Evolutionary conservation across 1,139 yeast genomes (phyloP).

Genomic region (Spencermartinsiella ligniputridi): DNA sequence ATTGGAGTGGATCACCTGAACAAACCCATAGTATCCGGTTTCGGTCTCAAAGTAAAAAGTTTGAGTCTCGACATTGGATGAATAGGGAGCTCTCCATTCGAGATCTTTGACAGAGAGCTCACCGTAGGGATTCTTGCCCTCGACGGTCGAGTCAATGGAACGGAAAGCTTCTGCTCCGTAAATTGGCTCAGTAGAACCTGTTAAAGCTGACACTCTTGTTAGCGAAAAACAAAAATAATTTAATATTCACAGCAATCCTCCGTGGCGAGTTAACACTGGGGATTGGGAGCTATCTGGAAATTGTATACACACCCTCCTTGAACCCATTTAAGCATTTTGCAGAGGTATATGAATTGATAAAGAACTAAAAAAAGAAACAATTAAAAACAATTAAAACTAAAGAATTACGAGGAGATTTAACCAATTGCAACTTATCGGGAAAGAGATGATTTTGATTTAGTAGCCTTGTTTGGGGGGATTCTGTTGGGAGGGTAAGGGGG

Average conservation of each 20-base stretch:
- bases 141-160: constrained; percentile 65
- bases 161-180: constrained; percentile 91
- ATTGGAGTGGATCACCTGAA: constrained; percentile 90
- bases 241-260: too few relatives aligned
- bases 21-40: constrained; percentile 74
- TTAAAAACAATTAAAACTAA: too few relatives aligned
- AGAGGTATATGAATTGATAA: too few relatives aligned
- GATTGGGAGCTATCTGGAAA: too few relatives aligned
- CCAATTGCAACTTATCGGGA: too few relatives aligned
- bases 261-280: too few relatives aligned
- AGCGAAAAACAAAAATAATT: too few relatives aligned
- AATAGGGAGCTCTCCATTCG: constrained; percentile 67
- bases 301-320: constrained; percentile 51
- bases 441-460: too few relatives aligned
- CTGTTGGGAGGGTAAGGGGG: too few relatives aligned
- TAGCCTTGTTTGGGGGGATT: too few relatives aligned
- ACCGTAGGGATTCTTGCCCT: constrained; percentile 49
- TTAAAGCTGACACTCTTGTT: constrained; percentile 68
- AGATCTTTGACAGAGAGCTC: constrained; percentile 62
- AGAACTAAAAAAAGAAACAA: too few relatives aligned
- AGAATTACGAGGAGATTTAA: too few relatives aligned
- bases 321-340: constrained; percentile 73
- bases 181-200: constrained; percentile 96
- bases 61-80: constrained; percentile 92
- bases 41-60: constrained; percentile 76